Conservation (phyloP, 129 eudicot genomes). For the Flaveria ramosissima region DNA sequence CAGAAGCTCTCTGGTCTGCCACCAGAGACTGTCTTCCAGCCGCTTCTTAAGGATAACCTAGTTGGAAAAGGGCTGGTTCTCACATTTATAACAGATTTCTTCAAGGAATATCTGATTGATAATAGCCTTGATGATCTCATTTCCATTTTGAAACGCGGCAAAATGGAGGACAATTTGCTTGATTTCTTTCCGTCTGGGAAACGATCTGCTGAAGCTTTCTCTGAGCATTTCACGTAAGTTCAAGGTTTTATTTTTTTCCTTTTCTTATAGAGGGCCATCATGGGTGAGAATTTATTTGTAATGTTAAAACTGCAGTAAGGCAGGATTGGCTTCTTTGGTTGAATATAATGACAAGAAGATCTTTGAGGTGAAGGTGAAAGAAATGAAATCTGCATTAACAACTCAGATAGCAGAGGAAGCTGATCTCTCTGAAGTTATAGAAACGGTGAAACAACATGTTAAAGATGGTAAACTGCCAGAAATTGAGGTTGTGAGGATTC, state of each 20-base stretch:
- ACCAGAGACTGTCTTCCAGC: constrained; percentile 98
- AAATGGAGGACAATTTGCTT: constrained; percentile 87
- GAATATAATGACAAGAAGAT: constrained; percentile 86
- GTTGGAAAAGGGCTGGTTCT: constrained; percentile 95
- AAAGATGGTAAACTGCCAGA: constrained; percentile 96
- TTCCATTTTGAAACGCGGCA: constrained; percentile 82
- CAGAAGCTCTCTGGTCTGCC: constrained; percentile 97
- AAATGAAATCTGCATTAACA: constrained; percentile 88
- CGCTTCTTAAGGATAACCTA: constrained; percentile 95
- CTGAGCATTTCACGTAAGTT: constrained; percentile 97
- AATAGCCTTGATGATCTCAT: constrained; percentile 96
- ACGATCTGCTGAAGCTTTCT: constrained; percentile 86
- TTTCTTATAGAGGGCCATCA: neutral
- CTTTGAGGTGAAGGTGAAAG: constrained; percentile 95
- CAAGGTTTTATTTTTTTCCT: neutral
- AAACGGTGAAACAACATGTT: constrained; percentile 88
- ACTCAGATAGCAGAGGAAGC: constrained; percentile 87
- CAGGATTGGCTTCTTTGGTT: constrained; percentile 74
- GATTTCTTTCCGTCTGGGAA: constrained; percentile 90
- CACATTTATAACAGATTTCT: constrained; percentile 84
- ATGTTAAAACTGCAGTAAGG: constrained; percentile 55
- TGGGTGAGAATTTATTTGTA: neutral
- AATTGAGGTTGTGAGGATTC: constrained; percentile 76
- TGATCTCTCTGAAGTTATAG: constrained; percentile 86
- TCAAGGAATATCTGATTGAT: constrained; percentile 95